These are phyloP conservation scores for Setomelanomma holmii DNA, from an alignment of 2,329 filamentous ascomycete species.

Conservation along the genomic window DNA sequence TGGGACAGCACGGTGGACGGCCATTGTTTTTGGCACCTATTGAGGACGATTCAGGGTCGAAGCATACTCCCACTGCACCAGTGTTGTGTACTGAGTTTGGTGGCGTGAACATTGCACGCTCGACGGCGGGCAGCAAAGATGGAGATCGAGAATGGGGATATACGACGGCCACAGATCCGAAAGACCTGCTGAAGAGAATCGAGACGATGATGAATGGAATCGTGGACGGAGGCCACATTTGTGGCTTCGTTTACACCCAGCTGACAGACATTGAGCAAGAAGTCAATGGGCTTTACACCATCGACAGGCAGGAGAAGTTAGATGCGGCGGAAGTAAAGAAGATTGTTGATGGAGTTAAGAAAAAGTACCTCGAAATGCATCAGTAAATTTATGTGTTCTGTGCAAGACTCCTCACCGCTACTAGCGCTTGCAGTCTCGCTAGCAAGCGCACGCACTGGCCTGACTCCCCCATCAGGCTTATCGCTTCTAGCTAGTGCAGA, in stretches of 20 bases:
- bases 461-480: not conserved
- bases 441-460: not conserved
- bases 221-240: conserved; percentile 63
- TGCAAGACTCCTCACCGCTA: conserved; percentile 1
- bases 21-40: conserved; percentile 63
- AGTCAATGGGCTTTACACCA: conserved; percentile 71
- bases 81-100: conserved; percentile 73
- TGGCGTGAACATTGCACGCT: conserved; percentile 68
- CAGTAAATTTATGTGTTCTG: conserved; percentile 7
- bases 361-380: conserved; percentile 30
- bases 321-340: conserved; percentile 63
- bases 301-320: conserved; percentile 66
- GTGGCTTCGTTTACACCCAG: conserved; percentile 72
- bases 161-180: conserved; percentile 67
- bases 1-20: conserved; percentile 60
- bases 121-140: conserved; percentile 47
- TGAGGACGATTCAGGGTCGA: conserved; percentile 51
- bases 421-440: not conserved
- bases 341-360: conserved; percentile 59
- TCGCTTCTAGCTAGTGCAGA: conserved; percentile 1
- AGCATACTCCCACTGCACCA: conserved; percentile 63
- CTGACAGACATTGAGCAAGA: conserved; percentile 71
- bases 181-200: conserved; percentile 66
- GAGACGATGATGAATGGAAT: conserved; percentile 66
- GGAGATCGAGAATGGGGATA: conserved; percentile 68